Base-by-base conservation (phyloP, 2,329 filamentous ascomycete species). In the Apiospora aurea region DNA sequence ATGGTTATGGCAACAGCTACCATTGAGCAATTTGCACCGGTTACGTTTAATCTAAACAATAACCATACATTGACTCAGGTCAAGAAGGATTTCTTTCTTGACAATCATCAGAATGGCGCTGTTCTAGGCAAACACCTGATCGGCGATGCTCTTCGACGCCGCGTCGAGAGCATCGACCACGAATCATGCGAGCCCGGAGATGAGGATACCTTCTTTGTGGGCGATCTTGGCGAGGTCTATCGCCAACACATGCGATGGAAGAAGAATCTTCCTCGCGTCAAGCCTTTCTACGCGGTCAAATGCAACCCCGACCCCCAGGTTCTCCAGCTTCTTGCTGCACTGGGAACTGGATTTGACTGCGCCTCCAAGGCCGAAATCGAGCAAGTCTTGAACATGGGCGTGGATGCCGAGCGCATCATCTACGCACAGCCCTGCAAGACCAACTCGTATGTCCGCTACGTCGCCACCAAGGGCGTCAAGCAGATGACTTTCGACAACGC, bases 341-440 rank as follows among this genome's bases (percentile, higher is more conserved):
- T 99, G 75, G 96, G 96, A 79, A 95, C 94, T 75, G 96, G 96
- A 79, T 99, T 99, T 82, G 96, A 99, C 85, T 99, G 96, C 84
- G 96, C 96, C 75, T 98, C 96, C 84, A 98, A 98, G 89, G 89
- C 92, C 76, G 96, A 99, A 86, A 98, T 99, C 78, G 95, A 99
- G 82, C 91, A 95, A 82, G 93, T 98, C 74, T 88, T 98, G 70
- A 87, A 89, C 79, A 89, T 95, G 82, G 95, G 95, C 77, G 89
- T 97, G 76, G 92, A 94, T 80, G 94, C 96, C 16, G 90, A 91
- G 76, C 95, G 96, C 82, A 97, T 99, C 87, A 98, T 99, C 85
- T 99, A 98, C 81, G 96, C 96, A 69, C 96, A 99, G 86, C 96
- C 96, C 71, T 98, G 96, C 93, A 99, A 99, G 91, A 99, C 96